These are phyloP conservation scores for Elongisporangium prolatum DNA, from an alignment of 352 stramenopile species.

Conservation along the genomic window DNA sequence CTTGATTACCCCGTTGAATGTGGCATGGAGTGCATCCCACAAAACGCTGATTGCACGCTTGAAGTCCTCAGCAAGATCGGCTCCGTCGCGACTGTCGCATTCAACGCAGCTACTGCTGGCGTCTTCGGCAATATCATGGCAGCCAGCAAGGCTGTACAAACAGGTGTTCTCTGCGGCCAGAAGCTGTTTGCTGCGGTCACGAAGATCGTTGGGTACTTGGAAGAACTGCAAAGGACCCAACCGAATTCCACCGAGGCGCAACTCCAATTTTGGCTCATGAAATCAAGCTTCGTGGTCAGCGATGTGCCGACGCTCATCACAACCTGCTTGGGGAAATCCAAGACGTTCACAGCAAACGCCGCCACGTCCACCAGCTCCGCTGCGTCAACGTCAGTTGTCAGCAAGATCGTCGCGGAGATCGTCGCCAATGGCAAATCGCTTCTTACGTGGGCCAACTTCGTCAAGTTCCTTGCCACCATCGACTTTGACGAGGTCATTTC, in stretches of 20 bases:
- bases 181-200: slow-evolving; percentile 42
- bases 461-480: slow-evolving; percentile 23
- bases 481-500: slow-evolving; percentile 10
- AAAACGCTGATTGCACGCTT: slow-evolving; percentile 35
- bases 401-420: slow-evolving; percentile 23
- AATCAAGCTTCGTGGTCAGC: slow-evolving; percentile 48
- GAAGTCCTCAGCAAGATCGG: slow-evolving; percentile 27
- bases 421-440: slow-evolving; percentile 36
- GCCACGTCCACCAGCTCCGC: slow-evolving; percentile 20
- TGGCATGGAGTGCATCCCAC: slow-evolving; percentile 43
- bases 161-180: slow-evolving; percentile 37
- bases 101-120: slow-evolving; percentile 19
- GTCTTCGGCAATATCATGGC: slow-evolving; percentile 22
- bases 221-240: slow-evolving; percentile 24
- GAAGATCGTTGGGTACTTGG: slow-evolving; percentile 35
- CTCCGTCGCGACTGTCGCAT: slow-evolving; percentile 20
- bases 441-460: slow-evolving; percentile 25
- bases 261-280: slow-evolving; percentile 38
- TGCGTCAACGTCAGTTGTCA: slow-evolving; percentile 22
- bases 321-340: slow-evolving; percentile 27
- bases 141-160: slow-evolving; percentile 38
- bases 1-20: slow-evolving; percentile 44
- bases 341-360: slow-evolving; percentile 8
- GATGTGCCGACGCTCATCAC: slow-evolving; percentile 50
- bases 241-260: slow-evolving; percentile 45